These are phyloP conservation scores for Rehmannia glutinosa DNA, from an alignment of 257 asterid species.

Conservation along the genomic window DNA sequence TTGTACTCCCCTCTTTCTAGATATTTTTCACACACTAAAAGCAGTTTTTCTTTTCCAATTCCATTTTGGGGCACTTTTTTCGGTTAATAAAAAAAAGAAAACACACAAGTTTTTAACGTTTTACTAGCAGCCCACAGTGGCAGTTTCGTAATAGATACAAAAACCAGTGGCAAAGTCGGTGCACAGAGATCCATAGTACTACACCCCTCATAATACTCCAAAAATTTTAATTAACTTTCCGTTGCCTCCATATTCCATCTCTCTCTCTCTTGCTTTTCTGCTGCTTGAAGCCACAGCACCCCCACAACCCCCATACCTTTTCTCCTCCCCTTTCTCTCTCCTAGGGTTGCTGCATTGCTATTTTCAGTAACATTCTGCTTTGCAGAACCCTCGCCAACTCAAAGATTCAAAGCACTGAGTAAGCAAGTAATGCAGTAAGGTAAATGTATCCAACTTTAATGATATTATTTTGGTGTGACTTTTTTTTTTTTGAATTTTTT, in stretches of 20 bases:
- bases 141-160: slow-evolving; percentile 9
- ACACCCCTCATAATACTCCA: slow-evolving; percentile 1
- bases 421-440: slow-evolving; percentile 8
- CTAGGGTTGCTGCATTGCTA: slow-evolving; percentile 45
- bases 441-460: background rate
- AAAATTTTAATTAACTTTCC: slow-evolving; percentile 31
- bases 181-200: slow-evolving; percentile 3
- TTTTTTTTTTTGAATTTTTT: background rate
- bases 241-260: slow-evolving; percentile 19
- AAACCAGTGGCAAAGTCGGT: background rate
- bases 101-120: background rate
- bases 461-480: background rate
- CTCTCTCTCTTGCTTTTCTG: slow-evolving; percentile 38
- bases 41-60: too few relatives aligned
- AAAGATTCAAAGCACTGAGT: slow-evolving; percentile 7
- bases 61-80: too few relatives aligned
- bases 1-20: too few relatives aligned
- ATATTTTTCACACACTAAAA: too few relatives aligned
- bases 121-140: slow-evolving; percentile 9
- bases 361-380: background rate
- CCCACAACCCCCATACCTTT: slow-evolving; percentile 13
- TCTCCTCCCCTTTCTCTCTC: slow-evolving; percentile 26
- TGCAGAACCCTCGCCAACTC: background rate
- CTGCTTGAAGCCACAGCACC: slow-evolving; percentile 58
- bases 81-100: too few relatives aligned